Evolutionary conservation across 2,329 filamentous ascomycete genomes (phyloP).

Genomic region (Sclerotinia glacialis): DNA sequence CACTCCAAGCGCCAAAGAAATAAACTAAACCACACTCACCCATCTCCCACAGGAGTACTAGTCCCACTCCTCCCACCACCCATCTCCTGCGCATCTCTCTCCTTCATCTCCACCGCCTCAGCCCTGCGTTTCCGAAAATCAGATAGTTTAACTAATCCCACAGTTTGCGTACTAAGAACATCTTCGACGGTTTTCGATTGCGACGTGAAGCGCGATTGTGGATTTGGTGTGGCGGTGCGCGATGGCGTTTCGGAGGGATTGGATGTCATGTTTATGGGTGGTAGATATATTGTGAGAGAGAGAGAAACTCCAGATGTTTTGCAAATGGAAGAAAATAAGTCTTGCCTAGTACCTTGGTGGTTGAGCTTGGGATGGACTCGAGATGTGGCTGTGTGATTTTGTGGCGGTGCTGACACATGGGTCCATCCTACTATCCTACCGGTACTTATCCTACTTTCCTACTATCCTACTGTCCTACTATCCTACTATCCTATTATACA

Average conservation of each 20-base stretch:
- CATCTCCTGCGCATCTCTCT: slow-evolving; percentile 71
- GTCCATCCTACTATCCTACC: too few relatives aligned
- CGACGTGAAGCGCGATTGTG: slow-evolving; percentile 36
- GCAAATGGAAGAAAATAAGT: neutral
- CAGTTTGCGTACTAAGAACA: slow-evolving; percentile 44
- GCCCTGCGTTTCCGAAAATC: slow-evolving; percentile 96
- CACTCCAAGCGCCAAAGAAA: slow-evolving; percentile 21
- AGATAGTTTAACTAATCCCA: slow-evolving; percentile 85
- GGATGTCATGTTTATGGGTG: slow-evolving; percentile 27
- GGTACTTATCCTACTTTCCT: too few relatives aligned
- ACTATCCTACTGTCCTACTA: too few relatives aligned
- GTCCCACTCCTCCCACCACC: slow-evolving; percentile 24
- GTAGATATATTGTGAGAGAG: neutral
- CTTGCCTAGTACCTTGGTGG: neutral
- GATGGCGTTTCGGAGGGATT: slow-evolving; percentile 35
- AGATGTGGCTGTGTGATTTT: neutral
- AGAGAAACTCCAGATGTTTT: neutral
- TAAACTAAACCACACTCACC: slow-evolving; percentile 47
- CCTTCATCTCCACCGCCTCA: slow-evolving; percentile 88
- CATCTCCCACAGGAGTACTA: slow-evolving; percentile 46
- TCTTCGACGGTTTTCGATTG: slow-evolving; percentile 40
- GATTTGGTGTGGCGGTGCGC: slow-evolving; percentile 36
- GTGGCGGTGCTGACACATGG: neutral
- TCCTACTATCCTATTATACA: too few relatives aligned
- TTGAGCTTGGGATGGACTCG: neutral